A percentile compares a stretch with the other conserved stretches of the same genome.
Conservation (phyloP, 164 flowering plant species). For the Magnolia changhungtana region DNA sequence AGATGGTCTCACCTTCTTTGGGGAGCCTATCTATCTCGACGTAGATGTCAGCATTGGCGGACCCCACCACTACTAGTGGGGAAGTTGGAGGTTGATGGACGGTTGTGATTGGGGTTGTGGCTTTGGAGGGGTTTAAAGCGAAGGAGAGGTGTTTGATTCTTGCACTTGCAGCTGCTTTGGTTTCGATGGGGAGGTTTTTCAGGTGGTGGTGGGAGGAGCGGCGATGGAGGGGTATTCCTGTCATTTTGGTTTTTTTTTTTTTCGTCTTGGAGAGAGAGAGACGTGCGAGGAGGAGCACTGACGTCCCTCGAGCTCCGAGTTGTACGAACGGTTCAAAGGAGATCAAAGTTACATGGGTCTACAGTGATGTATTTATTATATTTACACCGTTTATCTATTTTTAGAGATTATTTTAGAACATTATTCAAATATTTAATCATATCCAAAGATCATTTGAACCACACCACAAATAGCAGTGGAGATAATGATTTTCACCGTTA, state of each 20-base stretch:
- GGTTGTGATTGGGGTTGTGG: conserved; percentile 12
- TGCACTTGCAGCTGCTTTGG: conserved; percentile 10
- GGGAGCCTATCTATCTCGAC: conserved; percentile 82
- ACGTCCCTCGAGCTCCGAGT: no score
- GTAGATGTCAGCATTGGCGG: conserved; percentile 90
- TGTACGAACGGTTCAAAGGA: no score
- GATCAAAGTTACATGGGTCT: no score
- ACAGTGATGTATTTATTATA: no score
- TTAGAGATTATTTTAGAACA: no score
- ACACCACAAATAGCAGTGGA: no score
- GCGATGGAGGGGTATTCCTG: background rate
- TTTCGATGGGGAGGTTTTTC: conserved; percentile 6
- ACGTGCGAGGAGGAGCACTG: no score
- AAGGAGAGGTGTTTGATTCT: conserved; percentile 15
- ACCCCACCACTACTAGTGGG: conserved; percentile 84
- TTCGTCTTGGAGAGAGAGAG: no score
- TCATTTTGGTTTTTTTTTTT: background rate
- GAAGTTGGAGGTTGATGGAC: conserved; percentile 19
- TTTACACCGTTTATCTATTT: no score
- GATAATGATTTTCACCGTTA: no score
- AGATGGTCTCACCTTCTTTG: conserved; percentile 74
- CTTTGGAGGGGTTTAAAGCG: conserved; percentile 11
- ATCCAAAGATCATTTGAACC: no score
- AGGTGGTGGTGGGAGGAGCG: conserved; percentile 2
- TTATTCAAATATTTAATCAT: no score